Conservation (phyloP, 768 basidiomycete genomes). For the Xanthoconium purpureum region DNA sequence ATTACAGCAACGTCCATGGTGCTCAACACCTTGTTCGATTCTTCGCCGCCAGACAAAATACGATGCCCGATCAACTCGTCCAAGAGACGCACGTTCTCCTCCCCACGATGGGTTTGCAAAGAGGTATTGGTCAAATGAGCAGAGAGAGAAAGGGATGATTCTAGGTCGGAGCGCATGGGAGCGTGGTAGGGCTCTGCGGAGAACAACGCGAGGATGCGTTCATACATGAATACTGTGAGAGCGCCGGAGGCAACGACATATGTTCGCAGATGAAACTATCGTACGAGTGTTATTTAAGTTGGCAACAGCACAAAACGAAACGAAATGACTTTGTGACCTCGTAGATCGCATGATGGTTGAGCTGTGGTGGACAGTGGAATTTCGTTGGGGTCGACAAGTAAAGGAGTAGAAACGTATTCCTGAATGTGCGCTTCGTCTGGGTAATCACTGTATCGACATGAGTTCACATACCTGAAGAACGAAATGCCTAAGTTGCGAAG, state of each 20-base stretch:
- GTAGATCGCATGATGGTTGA: slow-evolving; percentile 23
- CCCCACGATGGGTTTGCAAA: slow-evolving; percentile 65
- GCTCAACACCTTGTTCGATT: slow-evolving; percentile 19
- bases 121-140: slow-evolving; percentile 93
- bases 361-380: slow-evolving; percentile 23
- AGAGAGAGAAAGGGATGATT: slow-evolving; percentile 37
- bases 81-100: slow-evolving; percentile 72
- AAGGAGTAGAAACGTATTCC: slow-evolving; percentile 82
- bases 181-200: slow-evolving; percentile 65
- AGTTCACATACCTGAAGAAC: slow-evolving; percentile 74
- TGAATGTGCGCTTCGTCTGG: slow-evolving; percentile 31
- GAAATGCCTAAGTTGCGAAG: slow-evolving; percentile 91
- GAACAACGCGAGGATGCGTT: slow-evolving; percentile 84
- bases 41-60: slow-evolving; percentile 38
- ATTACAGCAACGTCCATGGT: slow-evolving; percentile 47
- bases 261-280: slow-evolving; percentile 88
- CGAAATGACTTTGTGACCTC: slow-evolving; percentile 58
- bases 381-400: slow-evolving; percentile 72
- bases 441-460: slow-evolving; percentile 3
- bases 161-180: slow-evolving; percentile 38
- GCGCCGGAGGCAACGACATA: slow-evolving; percentile 81
- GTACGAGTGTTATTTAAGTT: slow-evolving; percentile 10
- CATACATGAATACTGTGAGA: slow-evolving; percentile 76
- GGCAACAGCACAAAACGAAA: not conserved
- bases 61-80: slow-evolving; percentile 73